Conservation (phyloP, 179 eudicot genomes). For the Silene coronaria region DNA sequence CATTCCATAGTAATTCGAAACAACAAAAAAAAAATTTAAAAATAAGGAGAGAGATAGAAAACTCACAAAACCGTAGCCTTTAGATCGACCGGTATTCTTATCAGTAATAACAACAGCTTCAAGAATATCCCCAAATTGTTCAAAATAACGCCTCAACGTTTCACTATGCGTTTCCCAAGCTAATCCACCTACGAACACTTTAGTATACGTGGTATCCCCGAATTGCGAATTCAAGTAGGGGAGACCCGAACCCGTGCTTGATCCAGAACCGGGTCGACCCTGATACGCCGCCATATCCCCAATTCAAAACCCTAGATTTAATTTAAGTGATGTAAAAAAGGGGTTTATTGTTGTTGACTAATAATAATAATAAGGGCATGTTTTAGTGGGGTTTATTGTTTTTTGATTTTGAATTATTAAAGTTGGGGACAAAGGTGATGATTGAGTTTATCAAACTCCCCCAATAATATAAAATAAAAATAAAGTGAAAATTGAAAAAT, state of each 20-base stretch:
- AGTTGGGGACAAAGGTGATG: background rate
- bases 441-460: too few relatives aligned
- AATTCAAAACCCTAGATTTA: conserved; percentile 30
- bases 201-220: conserved; percentile 68
- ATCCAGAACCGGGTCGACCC: conserved; percentile 31
- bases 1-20: too few relatives aligned
- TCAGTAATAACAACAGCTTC: conserved; percentile 87
- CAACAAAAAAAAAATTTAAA: background rate
- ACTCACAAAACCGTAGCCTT: conserved; percentile 89
- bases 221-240: conserved; percentile 48
- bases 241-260: conserved; percentile 37
- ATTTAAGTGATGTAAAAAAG: background rate
- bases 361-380: conserved; percentile 1
- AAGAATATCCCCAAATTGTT: conserved; percentile 74
- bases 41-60: background rate
- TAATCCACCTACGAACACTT: conserved; percentile 81
- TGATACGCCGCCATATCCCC: background rate
- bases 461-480: too few relatives aligned
- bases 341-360: conserved; percentile 2
- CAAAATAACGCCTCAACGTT: conserved; percentile 52
- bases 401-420: background rate
- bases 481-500: too few relatives aligned
- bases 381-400: background rate
- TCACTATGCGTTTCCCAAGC: conserved; percentile 91
- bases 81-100: conserved; percentile 76